Percentiles rank a stretch among this genome's conserved stretches.
phyloP scores from a whole-genome alignment of 1,284 basidiomycete species.

The Papiliotrema terrestris region DNA sequence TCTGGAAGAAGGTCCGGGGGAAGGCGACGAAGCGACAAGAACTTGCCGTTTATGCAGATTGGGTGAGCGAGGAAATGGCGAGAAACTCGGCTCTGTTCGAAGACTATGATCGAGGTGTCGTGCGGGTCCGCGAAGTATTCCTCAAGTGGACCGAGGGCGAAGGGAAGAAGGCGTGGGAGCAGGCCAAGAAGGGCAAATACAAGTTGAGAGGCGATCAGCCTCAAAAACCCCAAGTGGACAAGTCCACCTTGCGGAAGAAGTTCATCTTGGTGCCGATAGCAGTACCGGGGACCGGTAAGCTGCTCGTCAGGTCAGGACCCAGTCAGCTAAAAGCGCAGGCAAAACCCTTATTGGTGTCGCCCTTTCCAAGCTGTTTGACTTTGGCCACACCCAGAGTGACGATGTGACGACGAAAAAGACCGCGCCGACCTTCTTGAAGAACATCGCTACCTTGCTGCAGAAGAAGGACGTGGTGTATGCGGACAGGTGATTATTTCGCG shows the following conservation, averaged over 20 bases:
- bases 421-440: conserved; percentile 71
- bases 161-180: conserved; percentile 53
- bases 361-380: conserved; percentile 70
- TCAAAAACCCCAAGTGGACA: conserved; percentile 16
- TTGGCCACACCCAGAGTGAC: conserved; percentile 88
- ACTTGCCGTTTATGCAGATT: conserved; percentile 49
- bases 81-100: conserved; percentile 62
- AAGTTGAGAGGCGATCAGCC: conserved; percentile 20
- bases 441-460: conserved; percentile 63
- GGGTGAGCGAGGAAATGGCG: conserved; percentile 59
- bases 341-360: conserved; percentile 86
- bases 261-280: conserved; percentile 84
- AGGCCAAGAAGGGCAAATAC: conserved; percentile 47
- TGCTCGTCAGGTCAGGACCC: too few species aligned
- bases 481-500: conserved; percentile 63
- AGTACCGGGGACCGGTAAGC: conserved; percentile 84
- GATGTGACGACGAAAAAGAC: conserved; percentile 78
- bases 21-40: conserved; percentile 45
- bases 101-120: conserved; percentile 67
- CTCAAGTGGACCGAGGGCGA: conserved; percentile 64
- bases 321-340: conserved; percentile 52
- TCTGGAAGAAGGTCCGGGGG: conserved; percentile 37
- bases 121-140: conserved; percentile 76
- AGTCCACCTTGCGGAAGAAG: conserved; percentile 56
- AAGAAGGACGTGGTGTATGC: conserved; percentile 76